Evolutionary conservation across 2,329 filamentous ascomycete genomes (phyloP), one percentile per base, ranked within the genome.

Genomic region (Colletotrichum simmondsii): DNA sequence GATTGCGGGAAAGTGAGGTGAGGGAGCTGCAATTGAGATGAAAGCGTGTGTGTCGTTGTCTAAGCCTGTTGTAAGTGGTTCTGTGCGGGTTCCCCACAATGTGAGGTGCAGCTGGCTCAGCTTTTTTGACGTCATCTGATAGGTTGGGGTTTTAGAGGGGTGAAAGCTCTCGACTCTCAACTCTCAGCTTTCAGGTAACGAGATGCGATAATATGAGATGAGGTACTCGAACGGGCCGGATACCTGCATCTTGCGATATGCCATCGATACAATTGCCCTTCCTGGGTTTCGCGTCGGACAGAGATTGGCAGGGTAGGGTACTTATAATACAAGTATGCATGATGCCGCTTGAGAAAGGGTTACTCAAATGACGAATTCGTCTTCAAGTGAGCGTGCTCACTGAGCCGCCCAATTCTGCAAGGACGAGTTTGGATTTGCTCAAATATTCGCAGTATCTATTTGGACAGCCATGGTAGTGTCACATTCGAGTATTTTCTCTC

Each of bases 81-180:
- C 56, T 54, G 46, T 10, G 8, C 16, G n/a, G 58, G 54, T 11
- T 32, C 70, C 14, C 70, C 66, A 65, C 66, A 59, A 59, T 24
- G 24, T 65, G 53, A 64, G 54, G 65, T 61, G 14, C 65, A 46
- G 59, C 32, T 56, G 37, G 32, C 32, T 35, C 22, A 0, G 32
- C 46, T 56, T 49, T 56, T 49, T 72, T 70, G 70, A 72, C 66
- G 70, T 72, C 70, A 72, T 70, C 66, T 72, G 66, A 70, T 72
- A 72, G 70, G 70, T n/a, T 53, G 42, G 32, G 57, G 37, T 16
- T 42, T 42, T 42, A 16, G 37, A 42, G 37, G 14, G 37, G 42
- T 32, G 28, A 37, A 57, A 35, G 11, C 32, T 35, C 32, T 12
- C 32, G 11, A 26, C 26, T 3, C 26, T n/a, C 2, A 1, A 22